Percentiles rank a stretch among this genome's conserved stretches.
phyloP scores from a whole-genome alignment of 495 filamentous ascomycete species.

The Annulohypoxylon moriforme region DNA sequence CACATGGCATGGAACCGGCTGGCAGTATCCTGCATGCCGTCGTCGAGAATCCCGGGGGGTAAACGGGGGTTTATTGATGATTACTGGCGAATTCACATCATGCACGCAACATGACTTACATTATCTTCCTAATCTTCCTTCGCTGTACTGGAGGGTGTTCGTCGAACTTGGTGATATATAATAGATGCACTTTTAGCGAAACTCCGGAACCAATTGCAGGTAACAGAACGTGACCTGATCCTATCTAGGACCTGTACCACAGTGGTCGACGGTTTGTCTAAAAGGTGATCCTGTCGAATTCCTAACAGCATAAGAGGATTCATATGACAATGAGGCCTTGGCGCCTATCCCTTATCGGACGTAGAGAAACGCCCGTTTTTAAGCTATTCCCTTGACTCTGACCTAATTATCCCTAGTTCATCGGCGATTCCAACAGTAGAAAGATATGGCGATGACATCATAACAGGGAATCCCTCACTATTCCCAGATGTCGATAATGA shows the following conservation, averaged over 20 bases:
- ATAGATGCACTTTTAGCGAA: slow-evolving; percentile 18
- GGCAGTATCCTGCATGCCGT: slow-evolving; percentile 13
- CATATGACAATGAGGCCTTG: slow-evolving; percentile 20
- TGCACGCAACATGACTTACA: slow-evolving; percentile 35
- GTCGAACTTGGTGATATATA: slow-evolving; percentile 4
- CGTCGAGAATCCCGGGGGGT: slow-evolving; percentile 7
- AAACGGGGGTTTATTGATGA: slow-evolving; percentile 11
- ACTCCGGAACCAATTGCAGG: slow-evolving; percentile 28
- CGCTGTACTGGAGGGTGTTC: not conserved
- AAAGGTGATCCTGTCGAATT: slow-evolving; percentile 20
- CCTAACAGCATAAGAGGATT: slow-evolving; percentile 9
- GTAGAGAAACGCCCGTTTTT: slow-evolving; percentile 15
- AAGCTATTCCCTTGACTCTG: not conserved
- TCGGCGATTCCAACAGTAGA: not conserved
- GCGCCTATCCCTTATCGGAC: slow-evolving; percentile 18
- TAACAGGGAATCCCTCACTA: not conserved
- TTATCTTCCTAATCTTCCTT: not conserved
- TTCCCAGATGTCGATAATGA: not conserved
- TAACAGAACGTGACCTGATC: slow-evolving; percentile 18
- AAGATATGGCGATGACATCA: slow-evolving; percentile 33
- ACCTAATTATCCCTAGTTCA: slow-evolving; percentile 5
- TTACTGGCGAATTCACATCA: slow-evolving; percentile 15
- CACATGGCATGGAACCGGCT: slow-evolving; percentile 15
- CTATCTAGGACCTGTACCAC: not conserved
- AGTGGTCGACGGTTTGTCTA: no score